Conservation (phyloP, 2,329 filamentous ascomycete genomes). For the Aspergillus hortae region DNA sequence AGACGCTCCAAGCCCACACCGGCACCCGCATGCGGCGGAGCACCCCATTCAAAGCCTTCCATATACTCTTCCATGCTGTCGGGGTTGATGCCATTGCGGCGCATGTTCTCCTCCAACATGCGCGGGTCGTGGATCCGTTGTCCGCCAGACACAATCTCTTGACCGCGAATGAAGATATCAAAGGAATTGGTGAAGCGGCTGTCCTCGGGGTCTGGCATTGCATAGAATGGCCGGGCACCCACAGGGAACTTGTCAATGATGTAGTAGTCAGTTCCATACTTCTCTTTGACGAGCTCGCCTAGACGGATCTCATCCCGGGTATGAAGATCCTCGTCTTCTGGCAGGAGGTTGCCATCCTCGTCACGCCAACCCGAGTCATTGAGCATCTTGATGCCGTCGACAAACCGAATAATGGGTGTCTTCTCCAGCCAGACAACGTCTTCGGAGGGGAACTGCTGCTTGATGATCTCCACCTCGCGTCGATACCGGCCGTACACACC, state of each 20-base stretch:
- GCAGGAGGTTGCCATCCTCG: conserved; percentile 69
- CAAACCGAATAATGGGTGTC: conserved; percentile 77
- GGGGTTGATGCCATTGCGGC: conserved; percentile 69
- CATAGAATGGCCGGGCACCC: conserved; percentile 83
- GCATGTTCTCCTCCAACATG: conserved; percentile 75
- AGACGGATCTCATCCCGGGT: conserved; percentile 85
- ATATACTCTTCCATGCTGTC: conserved; percentile 88
- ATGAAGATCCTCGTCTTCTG: conserved; percentile 73
- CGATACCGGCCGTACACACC: conserved; percentile 66
- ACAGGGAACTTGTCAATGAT: conserved; percentile 90
- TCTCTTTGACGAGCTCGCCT: conserved; percentile 78
- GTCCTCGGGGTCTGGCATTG: conserved; percentile 75
- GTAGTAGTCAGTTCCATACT: conserved; percentile 87
- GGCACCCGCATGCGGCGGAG: conserved; percentile 83
- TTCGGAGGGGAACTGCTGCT: conserved; percentile 78
- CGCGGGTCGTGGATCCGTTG: conserved; percentile 84
- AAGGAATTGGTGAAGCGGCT: conserved; percentile 81
- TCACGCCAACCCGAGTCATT: conserved; percentile 73
- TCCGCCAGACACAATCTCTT: conserved; percentile 88
- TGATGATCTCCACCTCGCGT: conserved; percentile 73
- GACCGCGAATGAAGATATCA: conserved; percentile 89
- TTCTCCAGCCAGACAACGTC: conserved; percentile 84
- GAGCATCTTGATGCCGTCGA: conserved; percentile 74
- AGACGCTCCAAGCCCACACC: conserved; percentile 88
- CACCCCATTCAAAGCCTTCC: conserved; percentile 80